These are phyloP conservation scores for Pleurotus tuber-regium DNA, from an alignment of 768 basidiomycete species.

Conservation along the genomic window DNA sequence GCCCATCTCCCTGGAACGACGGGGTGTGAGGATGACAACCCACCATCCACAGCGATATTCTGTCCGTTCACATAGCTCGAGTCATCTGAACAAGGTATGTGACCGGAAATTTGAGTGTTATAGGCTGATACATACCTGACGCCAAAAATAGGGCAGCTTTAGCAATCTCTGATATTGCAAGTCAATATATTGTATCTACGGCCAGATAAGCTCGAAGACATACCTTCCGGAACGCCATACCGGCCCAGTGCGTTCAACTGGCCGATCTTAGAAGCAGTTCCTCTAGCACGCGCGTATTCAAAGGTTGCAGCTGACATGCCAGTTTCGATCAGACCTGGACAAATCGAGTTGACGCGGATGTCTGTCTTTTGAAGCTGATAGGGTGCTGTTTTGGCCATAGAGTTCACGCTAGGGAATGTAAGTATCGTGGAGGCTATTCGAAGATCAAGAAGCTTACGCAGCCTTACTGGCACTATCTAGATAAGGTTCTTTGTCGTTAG, in stretches of 20 bases:
- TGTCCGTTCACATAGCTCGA: slow-evolving; percentile 93
- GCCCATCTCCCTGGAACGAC: slow-evolving; percentile 73
- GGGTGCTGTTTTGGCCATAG: slow-evolving; percentile 77
- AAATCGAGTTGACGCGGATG: slow-evolving; percentile 86
- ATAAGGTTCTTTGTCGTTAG: too few relatives aligned
- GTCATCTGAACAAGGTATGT: slow-evolving; percentile 51
- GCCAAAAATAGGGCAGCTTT: slow-evolving; percentile 84
- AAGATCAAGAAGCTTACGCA: slow-evolving; percentile 54
- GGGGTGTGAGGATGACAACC: slow-evolving; percentile 75
- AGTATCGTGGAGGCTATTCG: background rate
- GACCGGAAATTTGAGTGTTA: background rate
- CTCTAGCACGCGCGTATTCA: slow-evolving; percentile 70
- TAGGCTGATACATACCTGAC: slow-evolving; percentile 54
- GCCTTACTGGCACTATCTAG: slow-evolving; percentile 92
- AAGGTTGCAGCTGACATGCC: slow-evolving; percentile 86
- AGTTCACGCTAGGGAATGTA: slow-evolving; percentile 64
- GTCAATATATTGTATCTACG: background rate
- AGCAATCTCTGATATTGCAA: slow-evolving; percentile 66
- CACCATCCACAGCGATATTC: slow-evolving; percentile 84
- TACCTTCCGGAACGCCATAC: slow-evolving; percentile 80
- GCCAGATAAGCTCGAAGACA: slow-evolving; percentile 16
- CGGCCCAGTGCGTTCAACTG: slow-evolving; percentile 82
- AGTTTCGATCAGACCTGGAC: slow-evolving; percentile 92
- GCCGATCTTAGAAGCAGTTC: slow-evolving; percentile 75
- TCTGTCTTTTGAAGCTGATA: slow-evolving; percentile 80